Evolutionary conservation across 768 basidiomycete genomes (phyloP).

Genomic region (Tubosaeta brunneosetosa): DNA sequence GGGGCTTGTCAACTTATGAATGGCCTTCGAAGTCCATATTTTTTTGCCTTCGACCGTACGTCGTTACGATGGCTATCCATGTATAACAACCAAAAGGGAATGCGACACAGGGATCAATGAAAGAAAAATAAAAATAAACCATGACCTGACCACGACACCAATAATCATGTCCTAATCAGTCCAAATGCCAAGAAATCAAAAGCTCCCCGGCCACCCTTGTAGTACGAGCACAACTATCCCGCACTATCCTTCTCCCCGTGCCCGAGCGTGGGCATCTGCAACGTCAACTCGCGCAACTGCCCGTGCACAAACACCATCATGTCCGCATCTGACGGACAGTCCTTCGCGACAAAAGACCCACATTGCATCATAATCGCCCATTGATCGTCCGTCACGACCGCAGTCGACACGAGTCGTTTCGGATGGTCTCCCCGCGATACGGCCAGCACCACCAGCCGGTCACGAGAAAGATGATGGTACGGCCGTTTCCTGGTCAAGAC

Average conservation of each 20-base stretch:
- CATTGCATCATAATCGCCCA: slow-evolving; percentile 23
- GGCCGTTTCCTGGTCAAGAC: slow-evolving; percentile 20
- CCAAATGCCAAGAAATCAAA: neutral
- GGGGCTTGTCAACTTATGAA: too few relatives aligned
- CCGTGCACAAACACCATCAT: slow-evolving; percentile 21
- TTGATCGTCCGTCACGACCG: slow-evolving; percentile 14
- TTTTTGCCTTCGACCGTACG: too few relatives aligned
- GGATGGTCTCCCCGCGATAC: slow-evolving; percentile 13
- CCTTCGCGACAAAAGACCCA: slow-evolving; percentile 26
- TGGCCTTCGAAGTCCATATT: too few relatives aligned
- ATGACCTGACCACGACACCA: too few relatives aligned
- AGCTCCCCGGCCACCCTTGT: neutral
- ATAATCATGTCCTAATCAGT: neutral
- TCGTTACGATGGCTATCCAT: too few relatives aligned
- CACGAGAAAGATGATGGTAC: slow-evolving; percentile 18
- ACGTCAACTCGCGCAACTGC: slow-evolving; percentile 5
- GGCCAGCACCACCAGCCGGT: slow-evolving; percentile 16
- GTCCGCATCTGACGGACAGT: slow-evolving; percentile 30
- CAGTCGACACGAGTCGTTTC: slow-evolving; percentile 3
- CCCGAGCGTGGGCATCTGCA: neutral
- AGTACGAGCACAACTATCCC: too few relatives aligned
- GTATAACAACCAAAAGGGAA: too few relatives aligned
- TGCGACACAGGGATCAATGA: too few relatives aligned
- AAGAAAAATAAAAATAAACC: too few relatives aligned
- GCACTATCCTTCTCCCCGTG: neutral